These are phyloP conservation scores for Diplotaxis tenuifolia DNA, from an alignment of 345 rosid genomes.

Conservation along the genomic window DNA sequence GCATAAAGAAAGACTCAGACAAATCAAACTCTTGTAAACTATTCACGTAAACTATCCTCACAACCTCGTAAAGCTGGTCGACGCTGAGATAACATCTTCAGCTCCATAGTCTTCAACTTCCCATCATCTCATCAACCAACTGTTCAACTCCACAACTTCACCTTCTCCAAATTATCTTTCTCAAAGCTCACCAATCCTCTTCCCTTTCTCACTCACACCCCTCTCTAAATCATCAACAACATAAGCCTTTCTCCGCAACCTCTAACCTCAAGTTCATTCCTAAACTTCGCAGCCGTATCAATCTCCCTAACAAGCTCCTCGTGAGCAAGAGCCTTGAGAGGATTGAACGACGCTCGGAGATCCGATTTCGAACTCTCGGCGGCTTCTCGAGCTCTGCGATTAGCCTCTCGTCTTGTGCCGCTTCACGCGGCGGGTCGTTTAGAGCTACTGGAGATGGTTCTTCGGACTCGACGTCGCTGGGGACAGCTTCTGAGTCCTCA, in stretches of 20 bases:
- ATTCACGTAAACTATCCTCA: slow-evolving; percentile 58
- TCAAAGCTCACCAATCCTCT: slow-evolving; percentile 51
- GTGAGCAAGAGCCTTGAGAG: slow-evolving; percentile 71
- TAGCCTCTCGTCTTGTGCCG: slow-evolving; percentile 48
- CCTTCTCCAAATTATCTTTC: slow-evolving; percentile 51
- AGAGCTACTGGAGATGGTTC: slow-evolving; percentile 52
- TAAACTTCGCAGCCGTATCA: slow-evolving; percentile 54
- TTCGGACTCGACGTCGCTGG: slow-evolving; percentile 90
- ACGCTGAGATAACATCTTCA: slow-evolving; percentile 64
- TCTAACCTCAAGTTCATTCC: slow-evolving; percentile 80
- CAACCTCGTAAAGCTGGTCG: slow-evolving; percentile 57
- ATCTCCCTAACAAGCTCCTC: slow-evolving; percentile 88
- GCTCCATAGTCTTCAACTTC: slow-evolving; percentile 58
- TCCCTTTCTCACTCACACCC: slow-evolving; percentile 53
- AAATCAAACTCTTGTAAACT: slow-evolving; percentile 63
- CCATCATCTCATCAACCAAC: slow-evolving; percentile 70
- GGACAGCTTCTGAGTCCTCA: slow-evolving; percentile 71
- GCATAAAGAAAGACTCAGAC: slow-evolving; percentile 83
- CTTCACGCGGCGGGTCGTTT: slow-evolving; percentile 44
- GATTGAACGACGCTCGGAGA: slow-evolving; percentile 54
- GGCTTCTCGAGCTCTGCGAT: slow-evolving; percentile 72
- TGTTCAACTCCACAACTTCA: slow-evolving; percentile 59
- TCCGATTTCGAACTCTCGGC: slow-evolving; percentile 77
- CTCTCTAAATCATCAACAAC: slow-evolving; percentile 58
- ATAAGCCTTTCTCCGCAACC: slow-evolving; percentile 52